Conservation (phyloP, 441 rosid genomes). For the Corymbia citriodora region DNA sequence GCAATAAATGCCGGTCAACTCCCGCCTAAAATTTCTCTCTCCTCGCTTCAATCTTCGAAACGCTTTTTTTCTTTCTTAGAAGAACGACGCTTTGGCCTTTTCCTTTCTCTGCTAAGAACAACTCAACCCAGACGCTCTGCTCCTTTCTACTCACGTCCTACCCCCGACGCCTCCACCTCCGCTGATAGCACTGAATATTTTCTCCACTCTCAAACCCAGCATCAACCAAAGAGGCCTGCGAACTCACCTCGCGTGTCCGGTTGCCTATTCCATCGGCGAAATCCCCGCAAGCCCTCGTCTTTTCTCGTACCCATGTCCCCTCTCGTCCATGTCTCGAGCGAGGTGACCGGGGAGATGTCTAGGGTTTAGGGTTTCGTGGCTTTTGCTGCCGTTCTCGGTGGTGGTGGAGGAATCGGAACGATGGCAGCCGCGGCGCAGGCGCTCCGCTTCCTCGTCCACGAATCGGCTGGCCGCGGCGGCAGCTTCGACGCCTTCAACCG, state of each 20-base stretch:
- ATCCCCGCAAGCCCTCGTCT: background rate
- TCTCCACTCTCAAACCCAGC: background rate
- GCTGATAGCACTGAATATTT: no score
- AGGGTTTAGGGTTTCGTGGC: conserved; percentile 25
- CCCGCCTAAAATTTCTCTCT: no score
- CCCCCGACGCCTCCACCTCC: no score
- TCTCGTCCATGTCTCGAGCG: background rate
- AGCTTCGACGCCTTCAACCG: conserved; percentile 79
- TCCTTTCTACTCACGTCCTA: no score
- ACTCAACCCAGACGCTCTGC: no score
- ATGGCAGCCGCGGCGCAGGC: conserved; percentile 72
- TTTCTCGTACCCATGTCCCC: background rate
- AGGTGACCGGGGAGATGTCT: background rate
- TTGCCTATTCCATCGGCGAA: background rate
- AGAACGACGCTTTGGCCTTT: no score
- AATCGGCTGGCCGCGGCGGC: conserved; percentile 53
- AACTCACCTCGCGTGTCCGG: background rate
- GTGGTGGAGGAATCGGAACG: conserved; percentile 2
- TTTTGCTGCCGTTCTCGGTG: background rate
- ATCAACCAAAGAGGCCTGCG: background rate
- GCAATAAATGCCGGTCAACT: no score
- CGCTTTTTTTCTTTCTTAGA: no score
- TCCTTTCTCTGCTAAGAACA: no score
- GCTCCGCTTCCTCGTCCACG: conserved; percentile 57
- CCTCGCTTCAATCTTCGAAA: no score